A percentile compares a stretch with the other conserved stretches of the same genome.
Conservation (phyloP, 2,329 filamentous ascomycete genomes). For the Arthrobotrys sinensis region DNA sequence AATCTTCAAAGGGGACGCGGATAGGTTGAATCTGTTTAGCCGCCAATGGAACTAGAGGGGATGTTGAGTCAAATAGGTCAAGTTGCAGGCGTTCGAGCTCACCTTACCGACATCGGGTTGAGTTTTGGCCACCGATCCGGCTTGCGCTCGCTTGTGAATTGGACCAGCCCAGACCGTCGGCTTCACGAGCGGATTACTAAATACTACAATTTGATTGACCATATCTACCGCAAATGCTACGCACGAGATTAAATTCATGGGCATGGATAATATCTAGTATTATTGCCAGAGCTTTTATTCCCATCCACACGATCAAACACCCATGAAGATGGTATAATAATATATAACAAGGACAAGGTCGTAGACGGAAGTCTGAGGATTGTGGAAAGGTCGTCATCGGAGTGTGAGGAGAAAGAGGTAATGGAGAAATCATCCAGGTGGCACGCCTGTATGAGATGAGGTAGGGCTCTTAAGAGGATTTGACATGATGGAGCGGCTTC, state of each 20-base stretch:
- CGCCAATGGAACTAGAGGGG: conserved; percentile 18
- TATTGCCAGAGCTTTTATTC: conserved; percentile 61
- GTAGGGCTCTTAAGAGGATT: conserved; percentile 46
- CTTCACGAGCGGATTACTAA: conserved; percentile 20
- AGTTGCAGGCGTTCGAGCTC: conserved; percentile 12
- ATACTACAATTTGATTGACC: conserved; percentile 7
- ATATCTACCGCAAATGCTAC: not conserved
- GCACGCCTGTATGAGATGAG: conserved; percentile 46
- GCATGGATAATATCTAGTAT: conserved; percentile 57
- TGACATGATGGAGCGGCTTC: conserved; percentile 59
- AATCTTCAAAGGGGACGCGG: conserved; percentile 3
- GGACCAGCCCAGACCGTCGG: conserved; percentile 7
- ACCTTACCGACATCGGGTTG: conserved; percentile 56
- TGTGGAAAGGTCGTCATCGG: conserved; percentile 47
- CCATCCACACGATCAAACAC: conserved; percentile 58
- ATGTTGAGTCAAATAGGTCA: conserved; percentile 42
- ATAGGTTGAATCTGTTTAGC: conserved; percentile 38
- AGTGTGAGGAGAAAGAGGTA: conserved; percentile 39
- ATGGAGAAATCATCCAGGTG: conserved; percentile 56
- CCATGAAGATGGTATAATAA: conserved; percentile 58
- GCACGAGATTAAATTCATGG: conserved; percentile 7
- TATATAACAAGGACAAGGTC: conserved; percentile 61
- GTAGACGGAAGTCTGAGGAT: conserved; percentile 44
- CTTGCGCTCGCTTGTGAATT: conserved; percentile 30
- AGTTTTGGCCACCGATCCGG: conserved; percentile 50